A percentile compares a stretch with the other conserved stretches of the same genome.
phyloP scores from a whole-genome alignment of 1,284 basidiomycete species.

The Athelia psychrophila region DNA sequence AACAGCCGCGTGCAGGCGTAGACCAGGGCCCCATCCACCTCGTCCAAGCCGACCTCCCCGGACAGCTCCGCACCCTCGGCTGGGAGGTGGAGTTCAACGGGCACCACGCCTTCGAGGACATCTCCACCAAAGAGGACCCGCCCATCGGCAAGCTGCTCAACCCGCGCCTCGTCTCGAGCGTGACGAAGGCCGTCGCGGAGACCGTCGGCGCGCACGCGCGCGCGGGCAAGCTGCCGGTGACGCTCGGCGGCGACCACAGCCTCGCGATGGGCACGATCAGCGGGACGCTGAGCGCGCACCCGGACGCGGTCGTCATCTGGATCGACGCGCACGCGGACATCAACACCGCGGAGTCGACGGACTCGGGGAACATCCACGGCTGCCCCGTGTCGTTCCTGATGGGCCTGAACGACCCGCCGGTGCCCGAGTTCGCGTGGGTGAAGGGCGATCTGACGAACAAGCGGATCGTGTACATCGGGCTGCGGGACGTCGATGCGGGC shows the following conservation, averaged over 20 bases:
- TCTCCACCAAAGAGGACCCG: slow-evolving; percentile 64
- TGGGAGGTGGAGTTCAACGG: slow-evolving; percentile 90
- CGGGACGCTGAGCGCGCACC: slow-evolving; percentile 71
- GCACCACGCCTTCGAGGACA: slow-evolving; percentile 85
- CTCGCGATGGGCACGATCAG: slow-evolving; percentile 83
- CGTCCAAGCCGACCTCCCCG: slow-evolving; percentile 79
- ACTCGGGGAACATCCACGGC: slow-evolving; percentile 93
- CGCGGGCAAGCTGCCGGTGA: slow-evolving; percentile 83
- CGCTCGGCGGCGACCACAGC: slow-evolving; percentile 91
- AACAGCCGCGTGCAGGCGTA: slow-evolving; percentile 76
- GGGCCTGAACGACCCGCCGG: slow-evolving; percentile 50
- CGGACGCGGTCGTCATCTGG: slow-evolving; percentile 88
- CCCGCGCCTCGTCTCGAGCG: slow-evolving; percentile 82
- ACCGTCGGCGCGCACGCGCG: slow-evolving; percentile 74
- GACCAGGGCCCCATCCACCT: slow-evolving; percentile 88
- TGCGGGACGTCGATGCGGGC: slow-evolving; percentile 89
- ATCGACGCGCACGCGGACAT: slow-evolving; percentile 94
- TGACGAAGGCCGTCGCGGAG: slow-evolving; percentile 78
- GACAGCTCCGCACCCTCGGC: slow-evolving; percentile 77
- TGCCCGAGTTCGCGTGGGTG: slow-evolving; percentile 79
- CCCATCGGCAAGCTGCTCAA: slow-evolving; percentile 89
- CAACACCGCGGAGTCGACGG: slow-evolving; percentile 87
- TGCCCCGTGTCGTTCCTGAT: slow-evolving; percentile 97
- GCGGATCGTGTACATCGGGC: slow-evolving; percentile 90
- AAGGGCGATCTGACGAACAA: slow-evolving; percentile 70